Evolutionary conservation across 768 basidiomycete species (phyloP).

Genomic region (Baorangia bicolor): DNA sequence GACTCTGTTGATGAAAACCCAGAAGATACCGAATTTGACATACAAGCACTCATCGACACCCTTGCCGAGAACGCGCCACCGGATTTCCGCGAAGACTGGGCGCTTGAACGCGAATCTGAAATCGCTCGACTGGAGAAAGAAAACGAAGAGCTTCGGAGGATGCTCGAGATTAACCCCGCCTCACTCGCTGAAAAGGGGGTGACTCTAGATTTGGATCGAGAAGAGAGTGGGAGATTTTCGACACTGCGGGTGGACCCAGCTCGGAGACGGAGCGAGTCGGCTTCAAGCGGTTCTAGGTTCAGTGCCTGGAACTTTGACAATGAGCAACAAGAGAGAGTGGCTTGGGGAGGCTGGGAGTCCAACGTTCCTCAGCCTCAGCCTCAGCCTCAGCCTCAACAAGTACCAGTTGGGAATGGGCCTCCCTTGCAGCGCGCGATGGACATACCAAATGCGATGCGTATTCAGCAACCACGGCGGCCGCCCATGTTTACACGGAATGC

Average conservation of each 20-base stretch:
- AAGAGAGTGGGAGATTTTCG: conserved; percentile 41
- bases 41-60: conserved; percentile 42
- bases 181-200: conserved; percentile 54
- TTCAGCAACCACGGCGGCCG: conserved; percentile 54
- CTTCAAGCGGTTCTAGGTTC: conserved; percentile 21
- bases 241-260: conserved; percentile 19
- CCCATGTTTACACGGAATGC: conserved; percentile 50
- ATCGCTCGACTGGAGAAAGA: conserved; percentile 79
- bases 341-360: conserved; percentile 31
- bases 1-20: conserved; percentile 26
- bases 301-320: conserved; percentile 31
- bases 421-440: conserved; percentile 51
- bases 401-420: conserved; percentile 19
- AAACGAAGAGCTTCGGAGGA: conserved; percentile 72
- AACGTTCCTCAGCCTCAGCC: conserved; percentile 24
- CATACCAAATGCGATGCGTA: conserved; percentile 49
- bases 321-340: conserved; percentile 25
- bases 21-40: conserved; percentile 39
- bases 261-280: conserved; percentile 30
- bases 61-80: conserved; percentile 41
- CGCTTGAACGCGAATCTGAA: conserved; percentile 83
- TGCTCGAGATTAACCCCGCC: conserved; percentile 71
- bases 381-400: conserved; percentile 30
- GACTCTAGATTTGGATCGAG: conserved; percentile 45
- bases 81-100: conserved; percentile 72